Evolutionary conservation across 768 basidiomycete genomes (phyloP), one percentile per base, ranked within the genome.

Genomic region (Amanita pseudoporphyria): DNA sequence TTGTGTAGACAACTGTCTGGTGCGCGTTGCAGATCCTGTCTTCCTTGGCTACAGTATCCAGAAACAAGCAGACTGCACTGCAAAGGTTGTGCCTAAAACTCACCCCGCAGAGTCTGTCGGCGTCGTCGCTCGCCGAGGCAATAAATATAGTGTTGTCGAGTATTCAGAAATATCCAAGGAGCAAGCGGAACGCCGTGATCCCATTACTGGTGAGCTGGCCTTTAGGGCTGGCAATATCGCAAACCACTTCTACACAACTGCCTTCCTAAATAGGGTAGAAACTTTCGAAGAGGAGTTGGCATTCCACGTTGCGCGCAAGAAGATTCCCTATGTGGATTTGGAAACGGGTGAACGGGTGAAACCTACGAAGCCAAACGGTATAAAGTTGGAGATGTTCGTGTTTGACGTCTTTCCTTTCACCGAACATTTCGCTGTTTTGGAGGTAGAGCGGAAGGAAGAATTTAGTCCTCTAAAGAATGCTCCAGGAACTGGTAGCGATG

Each of bases 401-500:
- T 99, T 99, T 60, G 96, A 99, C 67, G 96, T 99, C 39, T 97
- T 99, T 74, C 94, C 94, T 0, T 90, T 79, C 68, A 91, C 92
- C 22, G 65, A 81, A 60, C 71, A 67, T 45, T 91, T 94, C 56
- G 80, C 86, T 24, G 90, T 97, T 35, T 67, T 98, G 61, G 93
- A 97, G 64, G 91, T 96, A 38, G 78, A 79, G 45, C 72, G 96
- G 49, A 72, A 74, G 52, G 89, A 95, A 52, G 95, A 98, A 67
- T 99, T 99, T 59, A 93, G 89, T 54, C 95, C 95, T 31, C 67
- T 99, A 64, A 99, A 99, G 74, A 99, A 99, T 60, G 95, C 93
- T 6, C 92, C 93, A 0, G 93, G 93, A 1, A 87, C 89, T 0
- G 86, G 86, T 21, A 73, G 87, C 13, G 95, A 98, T 62, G 84